Conservation (phyloP, 495 filamentous ascomycete genomes). For the Neurospora hispaniola region DNA sequence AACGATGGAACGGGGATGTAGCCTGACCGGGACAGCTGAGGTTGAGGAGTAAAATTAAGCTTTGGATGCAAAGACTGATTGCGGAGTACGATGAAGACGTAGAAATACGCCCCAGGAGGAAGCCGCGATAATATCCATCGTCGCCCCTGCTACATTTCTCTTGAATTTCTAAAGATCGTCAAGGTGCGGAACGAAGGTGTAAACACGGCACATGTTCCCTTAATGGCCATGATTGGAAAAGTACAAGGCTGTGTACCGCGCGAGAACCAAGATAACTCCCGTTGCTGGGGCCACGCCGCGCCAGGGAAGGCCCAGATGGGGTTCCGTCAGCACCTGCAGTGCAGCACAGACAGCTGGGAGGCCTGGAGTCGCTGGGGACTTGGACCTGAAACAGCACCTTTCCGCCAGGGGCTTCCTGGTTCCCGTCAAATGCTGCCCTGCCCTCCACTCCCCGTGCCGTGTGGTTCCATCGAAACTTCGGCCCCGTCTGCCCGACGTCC, state of each 20-base stretch:
- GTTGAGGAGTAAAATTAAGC: neutral
- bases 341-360: neutral
- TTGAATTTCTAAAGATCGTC: neutral
- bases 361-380: neutral
- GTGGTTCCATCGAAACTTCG: neutral
- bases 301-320: neutral
- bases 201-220: neutral
- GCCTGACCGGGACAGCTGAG: neutral
- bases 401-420: neutral
- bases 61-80: neutral
- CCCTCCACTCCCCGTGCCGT: neutral
- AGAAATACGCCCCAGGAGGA: neutral
- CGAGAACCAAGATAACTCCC: neutral
- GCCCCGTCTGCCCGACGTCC: neutral
- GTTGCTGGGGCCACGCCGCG: neutral
- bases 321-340: neutral
- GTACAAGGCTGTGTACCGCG: neutral
- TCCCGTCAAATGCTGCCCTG: neutral
- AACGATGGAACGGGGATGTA: neutral
- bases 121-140: neutral
- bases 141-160: neutral
- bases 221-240: neutral
- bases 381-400: neutral
- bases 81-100: neutral
- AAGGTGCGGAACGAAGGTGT: neutral